Conservation (phyloP, 345 rosid genomes). For the Ceriops decandra region DNA sequence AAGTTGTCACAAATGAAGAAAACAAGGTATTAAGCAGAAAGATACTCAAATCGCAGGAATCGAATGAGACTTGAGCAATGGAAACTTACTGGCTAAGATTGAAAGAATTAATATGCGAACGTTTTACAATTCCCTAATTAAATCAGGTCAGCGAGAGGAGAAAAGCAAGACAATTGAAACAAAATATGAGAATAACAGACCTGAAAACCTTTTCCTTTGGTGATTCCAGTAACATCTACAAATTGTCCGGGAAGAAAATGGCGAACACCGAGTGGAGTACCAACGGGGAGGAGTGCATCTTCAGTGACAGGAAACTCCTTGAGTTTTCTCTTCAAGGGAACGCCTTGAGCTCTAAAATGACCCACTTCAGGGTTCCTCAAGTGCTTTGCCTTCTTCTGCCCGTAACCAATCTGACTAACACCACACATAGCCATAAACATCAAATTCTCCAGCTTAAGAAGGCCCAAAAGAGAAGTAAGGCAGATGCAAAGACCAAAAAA, state of each 20-base stretch:
- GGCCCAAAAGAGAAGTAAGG: not conserved
- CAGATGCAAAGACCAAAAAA: not conserved
- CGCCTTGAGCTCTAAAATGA: conserved; percentile 95
- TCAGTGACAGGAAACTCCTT: conserved; percentile 91
- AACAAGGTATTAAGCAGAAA: no score
- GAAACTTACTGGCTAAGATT: no score
- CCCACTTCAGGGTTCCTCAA: conserved; percentile 90
- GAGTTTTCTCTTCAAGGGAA: conserved; percentile 86
- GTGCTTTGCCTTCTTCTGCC: conserved; percentile 92
- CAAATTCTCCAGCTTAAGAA: no score
- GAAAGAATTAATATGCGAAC: not conserved
- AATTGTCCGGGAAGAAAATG: conserved; percentile 93
- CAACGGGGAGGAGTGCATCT: conserved; percentile 85
- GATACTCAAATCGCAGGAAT: no score
- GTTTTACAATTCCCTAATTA: not conserved
- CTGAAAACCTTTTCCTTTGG: conserved; percentile 96
- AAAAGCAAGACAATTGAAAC: no score
- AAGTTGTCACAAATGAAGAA: no score
- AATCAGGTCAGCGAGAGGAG: not conserved
- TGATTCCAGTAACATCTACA: conserved; percentile 82
- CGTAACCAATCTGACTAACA: conserved; percentile 82
- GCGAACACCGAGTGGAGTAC: conserved; percentile 64
- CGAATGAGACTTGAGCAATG: no score
- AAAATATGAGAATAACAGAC: conserved; percentile 25
- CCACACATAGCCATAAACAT: conserved; percentile 8